phyloP scores from a whole-genome alignment of 139 green algal species.

The Pleodorina starrii region DNA sequence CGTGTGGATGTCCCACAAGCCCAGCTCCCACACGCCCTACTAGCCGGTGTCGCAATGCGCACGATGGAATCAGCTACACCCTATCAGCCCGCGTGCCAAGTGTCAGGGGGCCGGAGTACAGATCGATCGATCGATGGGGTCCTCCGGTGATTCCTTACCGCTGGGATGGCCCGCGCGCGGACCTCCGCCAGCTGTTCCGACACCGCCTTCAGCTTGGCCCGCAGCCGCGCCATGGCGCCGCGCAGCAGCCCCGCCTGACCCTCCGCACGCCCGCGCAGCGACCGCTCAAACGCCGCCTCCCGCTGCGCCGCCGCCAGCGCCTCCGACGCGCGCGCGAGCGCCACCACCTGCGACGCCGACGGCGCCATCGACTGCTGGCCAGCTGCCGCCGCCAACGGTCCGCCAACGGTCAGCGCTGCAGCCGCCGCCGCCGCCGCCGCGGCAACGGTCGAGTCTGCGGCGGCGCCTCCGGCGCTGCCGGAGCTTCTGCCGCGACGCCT shows the following conservation, averaged over 20 bases:
- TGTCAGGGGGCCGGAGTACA: no score
- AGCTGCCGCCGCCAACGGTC: background rate
- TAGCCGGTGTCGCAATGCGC: no score
- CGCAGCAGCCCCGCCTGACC: conserved; percentile 25
- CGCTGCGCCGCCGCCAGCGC: conserved; percentile 61
- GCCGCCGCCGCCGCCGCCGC: no score
- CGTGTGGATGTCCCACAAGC: no score
- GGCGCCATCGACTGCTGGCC: background rate
- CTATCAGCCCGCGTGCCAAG: no score
- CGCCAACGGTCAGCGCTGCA: background rate
- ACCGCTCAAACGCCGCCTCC: conserved; percentile 52
- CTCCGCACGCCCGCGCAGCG: conserved; percentile 50
- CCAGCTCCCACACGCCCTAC: no score
- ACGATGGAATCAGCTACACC: no score
- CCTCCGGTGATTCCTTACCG: conserved; percentile 19
- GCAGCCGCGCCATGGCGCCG: conserved; percentile 31
- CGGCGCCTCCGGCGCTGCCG: background rate
- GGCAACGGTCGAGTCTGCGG: background rate
- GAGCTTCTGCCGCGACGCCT: no score
- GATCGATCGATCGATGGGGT: no score
- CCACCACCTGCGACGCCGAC: conserved; percentile 39
- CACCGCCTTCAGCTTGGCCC: conserved; percentile 23
- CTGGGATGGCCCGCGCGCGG: conserved; percentile 1
- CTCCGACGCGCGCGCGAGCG: conserved; percentile 49
- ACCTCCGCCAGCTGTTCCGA: conserved; percentile 44